These are phyloP conservation scores for Thermothelomyces thermophilus DNA, from an alignment of 2,329 filamentous ascomycete genomes.

Conservation along the genomic window DNA sequence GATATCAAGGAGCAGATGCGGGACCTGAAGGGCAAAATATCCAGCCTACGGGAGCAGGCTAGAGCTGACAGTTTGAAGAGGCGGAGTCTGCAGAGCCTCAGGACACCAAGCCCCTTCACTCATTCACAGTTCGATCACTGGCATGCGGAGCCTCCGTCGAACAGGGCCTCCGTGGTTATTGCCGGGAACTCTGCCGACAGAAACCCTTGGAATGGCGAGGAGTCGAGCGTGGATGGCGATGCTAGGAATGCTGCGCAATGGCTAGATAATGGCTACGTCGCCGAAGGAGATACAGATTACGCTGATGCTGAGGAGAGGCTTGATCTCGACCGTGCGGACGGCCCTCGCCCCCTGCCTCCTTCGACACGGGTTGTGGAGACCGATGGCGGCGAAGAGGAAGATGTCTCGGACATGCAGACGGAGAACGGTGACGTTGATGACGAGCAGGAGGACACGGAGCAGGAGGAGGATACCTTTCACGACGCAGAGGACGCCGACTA, in stretches of 20 bases:
- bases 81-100: conserved; percentile 67
- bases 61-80: conserved; percentile 72
- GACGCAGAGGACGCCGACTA: conserved; percentile 34
- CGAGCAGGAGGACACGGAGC: background rate
- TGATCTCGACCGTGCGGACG: conserved; percentile 21
- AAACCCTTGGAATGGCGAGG: conserved; percentile 30
- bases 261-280: conserved; percentile 9
- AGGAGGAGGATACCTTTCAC: conserved; percentile 28
- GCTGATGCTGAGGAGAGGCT: conserved; percentile 27
- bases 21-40: conserved; percentile 78
- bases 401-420: conserved; percentile 35
- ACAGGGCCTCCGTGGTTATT: conserved; percentile 19
- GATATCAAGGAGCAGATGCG: conserved; percentile 78
- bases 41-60: conserved; percentile 68
- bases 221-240: conserved; percentile 26
- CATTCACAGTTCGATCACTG: conserved; percentile 55
- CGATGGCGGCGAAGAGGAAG: conserved; percentile 31
- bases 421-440: conserved; percentile 33
- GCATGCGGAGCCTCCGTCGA: conserved; percentile 34
- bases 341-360: conserved; percentile 8
- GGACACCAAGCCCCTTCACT: conserved; percentile 73
- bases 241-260: conserved; percentile 15
- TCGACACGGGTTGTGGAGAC: conserved; percentile 19
- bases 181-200: conserved; percentile 12
- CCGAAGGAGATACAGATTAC: conserved; percentile 27